phyloP scores from a whole-genome alignment of 202 grass and related monocot genomes.

The Schoenoplectus triqueter region DNA sequence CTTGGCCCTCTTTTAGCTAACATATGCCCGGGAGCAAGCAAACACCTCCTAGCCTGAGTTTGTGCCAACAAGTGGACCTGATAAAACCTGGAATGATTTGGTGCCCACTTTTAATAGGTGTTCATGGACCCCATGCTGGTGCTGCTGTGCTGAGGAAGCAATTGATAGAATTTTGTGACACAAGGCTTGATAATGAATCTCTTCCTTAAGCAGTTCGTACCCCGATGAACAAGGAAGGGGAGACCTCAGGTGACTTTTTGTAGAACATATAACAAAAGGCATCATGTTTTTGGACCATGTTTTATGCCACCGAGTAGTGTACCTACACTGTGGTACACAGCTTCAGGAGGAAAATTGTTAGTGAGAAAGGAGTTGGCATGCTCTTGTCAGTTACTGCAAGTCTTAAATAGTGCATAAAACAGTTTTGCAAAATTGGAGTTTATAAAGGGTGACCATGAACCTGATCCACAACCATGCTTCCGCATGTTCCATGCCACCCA shows the following conservation, averaged over 20 bases:
- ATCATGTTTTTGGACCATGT: slow-evolving; percentile 99
- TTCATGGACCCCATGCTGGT: slow-evolving; percentile 78
- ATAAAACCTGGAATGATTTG: slow-evolving; percentile 89
- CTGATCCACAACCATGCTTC: slow-evolving; percentile 96
- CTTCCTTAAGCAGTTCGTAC: slow-evolving; percentile 36
- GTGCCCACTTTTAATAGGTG: slow-evolving; percentile 81
- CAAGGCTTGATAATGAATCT: slow-evolving; percentile 78
- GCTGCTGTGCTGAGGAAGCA: slow-evolving; percentile 81
- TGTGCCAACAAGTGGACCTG: slow-evolving; percentile 82
- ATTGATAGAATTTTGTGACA: slow-evolving; percentile 87
- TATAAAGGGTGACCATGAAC: slow-evolving; percentile 87
- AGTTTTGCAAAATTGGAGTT: slow-evolving; percentile 85
- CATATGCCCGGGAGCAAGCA: slow-evolving; percentile 75
- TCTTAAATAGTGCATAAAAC: slow-evolving; percentile 91
- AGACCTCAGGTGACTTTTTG: background rate
- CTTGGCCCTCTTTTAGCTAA: slow-evolving; percentile 81
- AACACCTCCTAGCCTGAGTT: slow-evolving; percentile 97
- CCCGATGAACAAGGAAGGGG: too few relatives aligned
- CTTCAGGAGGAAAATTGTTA: slow-evolving; percentile 94
- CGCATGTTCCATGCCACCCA: slow-evolving; percentile 99
- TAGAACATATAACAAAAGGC: slow-evolving; percentile 97
- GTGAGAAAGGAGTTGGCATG: slow-evolving; percentile 93
- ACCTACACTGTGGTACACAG: slow-evolving; percentile 94
- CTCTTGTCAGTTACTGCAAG: slow-evolving; percentile 89
- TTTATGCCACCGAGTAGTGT: slow-evolving; percentile 85